These are phyloP conservation scores for Camelina laxa DNA, from an alignment of 345 rosid species.

Conservation along the genomic window DNA sequence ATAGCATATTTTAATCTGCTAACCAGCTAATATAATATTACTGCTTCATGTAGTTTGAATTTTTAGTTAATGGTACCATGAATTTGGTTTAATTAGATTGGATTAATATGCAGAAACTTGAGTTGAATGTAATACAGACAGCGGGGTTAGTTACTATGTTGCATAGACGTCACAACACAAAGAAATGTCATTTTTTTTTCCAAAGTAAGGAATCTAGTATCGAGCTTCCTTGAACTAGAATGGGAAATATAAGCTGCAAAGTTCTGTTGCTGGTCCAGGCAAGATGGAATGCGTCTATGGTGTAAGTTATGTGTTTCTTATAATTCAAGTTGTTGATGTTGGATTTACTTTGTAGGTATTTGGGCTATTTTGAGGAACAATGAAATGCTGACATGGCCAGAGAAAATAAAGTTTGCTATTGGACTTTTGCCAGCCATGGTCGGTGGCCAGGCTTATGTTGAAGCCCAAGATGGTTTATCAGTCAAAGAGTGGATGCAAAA, in stretches of 20 bases:
- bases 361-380: conserved; percentile 90
- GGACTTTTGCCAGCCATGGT: conserved; percentile 94
- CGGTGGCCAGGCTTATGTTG: conserved; percentile 93
- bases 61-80: not conserved
- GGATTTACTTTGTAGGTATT: conserved; percentile 60
- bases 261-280: not conserved
- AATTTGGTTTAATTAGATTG: not conserved
- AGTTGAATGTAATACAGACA: not conserved
- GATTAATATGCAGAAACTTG: not conserved
- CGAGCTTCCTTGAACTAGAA: not conserved
- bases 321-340: conserved; percentile 3
- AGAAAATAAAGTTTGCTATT: conserved; percentile 92
- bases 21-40: conserved; percentile 8
- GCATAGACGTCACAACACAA: not conserved
- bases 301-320: not conserved
- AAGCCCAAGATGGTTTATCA: conserved; percentile 88
- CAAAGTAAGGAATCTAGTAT: not conserved
- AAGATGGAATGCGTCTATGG: not conserved
- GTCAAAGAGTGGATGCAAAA: conserved; percentile 91
- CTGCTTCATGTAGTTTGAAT: not conserved
- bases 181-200: not conserved
- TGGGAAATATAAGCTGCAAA: not conserved
- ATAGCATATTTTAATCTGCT: not conserved
- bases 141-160: conserved; percentile 2
- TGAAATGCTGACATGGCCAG: conserved; percentile 97